Conservation (phyloP, 2,329 filamentous ascomycete species). For the Pseudogymnoascus destructans region DNA sequence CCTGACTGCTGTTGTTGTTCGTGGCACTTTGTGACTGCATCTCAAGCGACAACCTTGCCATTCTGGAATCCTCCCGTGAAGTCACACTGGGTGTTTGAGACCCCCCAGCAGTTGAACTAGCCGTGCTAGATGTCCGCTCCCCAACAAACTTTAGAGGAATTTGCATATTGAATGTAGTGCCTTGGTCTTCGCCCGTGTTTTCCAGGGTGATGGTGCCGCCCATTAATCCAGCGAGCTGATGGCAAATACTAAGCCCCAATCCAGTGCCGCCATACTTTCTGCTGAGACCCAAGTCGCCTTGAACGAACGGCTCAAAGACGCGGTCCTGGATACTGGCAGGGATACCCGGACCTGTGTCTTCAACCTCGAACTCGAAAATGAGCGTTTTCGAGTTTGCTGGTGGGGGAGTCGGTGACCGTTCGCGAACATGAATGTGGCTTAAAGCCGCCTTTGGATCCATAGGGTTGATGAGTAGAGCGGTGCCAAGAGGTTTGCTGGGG, state of each 20-base stretch:
- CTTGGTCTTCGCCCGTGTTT: constrained; percentile 39
- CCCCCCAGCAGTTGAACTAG: constrained; percentile 14
- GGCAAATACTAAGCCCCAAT: constrained; percentile 76
- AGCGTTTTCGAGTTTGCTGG: constrained; percentile 51
- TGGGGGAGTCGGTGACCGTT: constrained; percentile 46
- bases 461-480: constrained; percentile 49
- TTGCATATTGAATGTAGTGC: constrained; percentile 69
- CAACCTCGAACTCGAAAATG: constrained; percentile 74
- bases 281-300: constrained; percentile 78
- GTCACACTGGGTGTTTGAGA: not conserved
- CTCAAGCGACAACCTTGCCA: constrained; percentile 9
- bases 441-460: constrained; percentile 31
- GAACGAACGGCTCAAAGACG: constrained; percentile 89
- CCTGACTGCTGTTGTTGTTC: not conserved
- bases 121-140: constrained; percentile 37
- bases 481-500: constrained; percentile 30
- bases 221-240: constrained; percentile 75
- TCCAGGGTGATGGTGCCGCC: constrained; percentile 59
- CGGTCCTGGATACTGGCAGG: constrained; percentile 62
- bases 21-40: constrained; percentile 13
- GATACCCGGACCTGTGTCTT: constrained; percentile 81
- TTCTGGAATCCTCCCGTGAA: not conserved
- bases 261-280: constrained; percentile 87
- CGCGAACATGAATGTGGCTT: constrained; percentile 31
- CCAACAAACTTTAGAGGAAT: constrained; percentile 69